These are phyloP conservation scores for Candida glucosophila DNA, from an alignment of 1,139 yeast genomes.

Conservation along the genomic window DNA sequence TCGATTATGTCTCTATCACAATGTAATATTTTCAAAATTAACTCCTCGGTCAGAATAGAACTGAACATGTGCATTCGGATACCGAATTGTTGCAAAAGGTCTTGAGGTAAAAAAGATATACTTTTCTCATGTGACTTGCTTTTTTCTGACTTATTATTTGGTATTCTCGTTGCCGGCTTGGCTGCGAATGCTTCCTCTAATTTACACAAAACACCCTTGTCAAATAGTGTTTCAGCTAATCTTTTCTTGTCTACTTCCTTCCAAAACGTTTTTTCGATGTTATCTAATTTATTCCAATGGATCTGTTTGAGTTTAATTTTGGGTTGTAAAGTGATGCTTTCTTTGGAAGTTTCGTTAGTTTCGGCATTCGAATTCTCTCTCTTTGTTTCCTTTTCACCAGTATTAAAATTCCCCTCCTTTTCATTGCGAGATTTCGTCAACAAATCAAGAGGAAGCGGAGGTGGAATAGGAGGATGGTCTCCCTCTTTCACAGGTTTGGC, in stretches of 20 bases:
- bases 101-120: conserved; percentile 65
- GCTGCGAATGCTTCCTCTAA: conserved; percentile 75
- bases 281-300: conserved; percentile 86
- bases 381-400: neutral
- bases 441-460: no score
- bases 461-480: neutral
- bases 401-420: neutral
- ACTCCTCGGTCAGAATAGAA: conserved; percentile 48
- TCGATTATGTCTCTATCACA: conserved; percentile 67
- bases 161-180: conserved; percentile 37
- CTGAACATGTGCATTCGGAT: conserved; percentile 83
- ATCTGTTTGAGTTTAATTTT: conserved; percentile 72
- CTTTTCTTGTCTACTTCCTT: conserved; percentile 40
- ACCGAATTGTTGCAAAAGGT: conserved; percentile 79
- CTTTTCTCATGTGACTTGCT: no score
- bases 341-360: neutral
- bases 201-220: conserved; percentile 69
- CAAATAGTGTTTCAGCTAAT: conserved; percentile 46
- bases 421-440: no score
- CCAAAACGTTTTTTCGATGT: conserved; percentile 78
- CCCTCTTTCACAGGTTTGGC: neutral
- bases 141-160: conserved; percentile 24
- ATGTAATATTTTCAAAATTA: conserved; percentile 55
- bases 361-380: neutral
- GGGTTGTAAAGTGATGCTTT: conserved; percentile 45